A percentile compares a stretch with the other conserved stretches of the same genome.
Evolutionary conservation across 768 basidiomycete genomes (phyloP).

Genomic region (Chalciporus chontae): DNA sequence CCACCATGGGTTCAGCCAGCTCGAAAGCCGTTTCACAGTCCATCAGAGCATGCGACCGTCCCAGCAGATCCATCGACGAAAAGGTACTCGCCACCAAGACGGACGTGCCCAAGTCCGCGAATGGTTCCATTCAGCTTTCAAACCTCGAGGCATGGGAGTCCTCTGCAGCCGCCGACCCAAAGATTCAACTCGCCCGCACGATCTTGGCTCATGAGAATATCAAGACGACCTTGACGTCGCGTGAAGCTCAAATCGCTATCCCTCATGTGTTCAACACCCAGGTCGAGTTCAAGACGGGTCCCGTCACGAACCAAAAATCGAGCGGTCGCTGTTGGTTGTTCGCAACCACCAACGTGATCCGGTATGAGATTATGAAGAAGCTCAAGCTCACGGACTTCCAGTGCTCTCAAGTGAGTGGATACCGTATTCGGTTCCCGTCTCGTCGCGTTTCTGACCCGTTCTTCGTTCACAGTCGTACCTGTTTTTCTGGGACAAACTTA

Average conservation of each 20-base stretch:
- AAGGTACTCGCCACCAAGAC: constrained; percentile 8
- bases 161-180: constrained; percentile 49
- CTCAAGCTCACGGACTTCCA: constrained; percentile 87
- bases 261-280: constrained; percentile 80
- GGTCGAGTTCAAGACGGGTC: constrained; percentile 76
- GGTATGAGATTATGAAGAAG: constrained; percentile 82
- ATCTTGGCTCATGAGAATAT: constrained; percentile 71
- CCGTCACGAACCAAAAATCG: constrained; percentile 82
- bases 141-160: constrained; percentile 70
- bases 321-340: constrained; percentile 96
- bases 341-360: constrained; percentile 82
- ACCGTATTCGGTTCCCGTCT: background rate
- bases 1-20: constrained; percentile 22
- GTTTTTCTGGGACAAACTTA: constrained; percentile 96
- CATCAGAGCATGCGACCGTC: constrained; percentile 15
- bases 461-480: constrained; percentile 61
- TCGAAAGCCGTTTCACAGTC: constrained; percentile 24
- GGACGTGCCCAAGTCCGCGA: constrained; percentile 38
- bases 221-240: constrained; percentile 56
- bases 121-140: constrained; percentile 58
- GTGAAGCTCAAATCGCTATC: constrained; percentile 58
- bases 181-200: constrained; percentile 70
- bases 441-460: constrained; percentile 5
- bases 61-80: constrained; percentile 24
- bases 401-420: constrained; percentile 67